Evolutionary conservation across 179 eudicot species (phyloP).

Genomic region (Beta macrorhiza): DNA sequence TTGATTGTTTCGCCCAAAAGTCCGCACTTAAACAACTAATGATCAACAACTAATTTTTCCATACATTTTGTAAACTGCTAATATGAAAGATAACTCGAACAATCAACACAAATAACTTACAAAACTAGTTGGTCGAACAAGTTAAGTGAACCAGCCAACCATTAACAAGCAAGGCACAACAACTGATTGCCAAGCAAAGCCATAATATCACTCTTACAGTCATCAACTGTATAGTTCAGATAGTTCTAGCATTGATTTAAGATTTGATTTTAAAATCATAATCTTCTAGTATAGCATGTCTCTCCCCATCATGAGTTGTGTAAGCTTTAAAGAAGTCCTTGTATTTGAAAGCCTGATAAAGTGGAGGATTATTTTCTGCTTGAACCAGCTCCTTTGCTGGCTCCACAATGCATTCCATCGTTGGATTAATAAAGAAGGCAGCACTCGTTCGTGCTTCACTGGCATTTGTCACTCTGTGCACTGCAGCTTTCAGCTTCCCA

Average conservation of each 20-base stretch:
- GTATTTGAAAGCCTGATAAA: conserved; percentile 30
- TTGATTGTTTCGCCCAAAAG: too few relatives aligned
- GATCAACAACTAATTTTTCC: too few relatives aligned
- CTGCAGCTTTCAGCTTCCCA: conserved; percentile 33
- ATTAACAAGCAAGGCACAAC: neutral
- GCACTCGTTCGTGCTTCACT: conserved; percentile 30
- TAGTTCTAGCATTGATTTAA: neutral
- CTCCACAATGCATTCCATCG: conserved; percentile 28
- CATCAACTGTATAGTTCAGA: neutral
- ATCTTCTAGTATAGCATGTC: conserved; percentile 13
- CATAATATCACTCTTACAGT: neutral
- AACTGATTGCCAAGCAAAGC: neutral
- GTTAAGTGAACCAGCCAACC: neutral
- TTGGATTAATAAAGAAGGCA: conserved; percentile 34
- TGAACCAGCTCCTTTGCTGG: conserved; percentile 35
- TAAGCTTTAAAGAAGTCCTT: conserved; percentile 30
- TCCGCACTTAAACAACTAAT: too few relatives aligned
- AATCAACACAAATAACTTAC: neutral
- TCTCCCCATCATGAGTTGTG: conserved; percentile 1
- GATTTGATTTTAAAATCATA: neutral
- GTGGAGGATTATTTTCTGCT: conserved; percentile 6
- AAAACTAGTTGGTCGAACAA: neutral
- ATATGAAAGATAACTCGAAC: too few relatives aligned
- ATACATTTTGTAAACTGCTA: too few relatives aligned
- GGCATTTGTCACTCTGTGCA: conserved; percentile 42